phyloP scores from a whole-genome alignment of 2,329 filamentous ascomycete species.

The Ascochyta lentis region DNA sequence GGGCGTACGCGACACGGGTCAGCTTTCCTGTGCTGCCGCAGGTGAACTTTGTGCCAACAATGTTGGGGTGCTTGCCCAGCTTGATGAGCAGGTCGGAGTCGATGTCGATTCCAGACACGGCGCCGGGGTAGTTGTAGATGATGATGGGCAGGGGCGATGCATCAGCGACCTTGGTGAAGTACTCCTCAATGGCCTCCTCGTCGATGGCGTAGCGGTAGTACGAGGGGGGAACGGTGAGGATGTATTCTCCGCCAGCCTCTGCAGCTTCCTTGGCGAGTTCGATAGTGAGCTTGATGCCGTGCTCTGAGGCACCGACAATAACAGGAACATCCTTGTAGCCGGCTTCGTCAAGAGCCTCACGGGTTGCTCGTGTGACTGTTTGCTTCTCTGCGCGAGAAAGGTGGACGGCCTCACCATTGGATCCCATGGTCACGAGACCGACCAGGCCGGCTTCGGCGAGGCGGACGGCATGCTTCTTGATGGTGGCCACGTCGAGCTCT shows the following conservation, averaged over 20 bases:
- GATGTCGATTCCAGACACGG: slow-evolving; percentile 86
- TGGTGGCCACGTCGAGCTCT: slow-evolving; percentile 79
- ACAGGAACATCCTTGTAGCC: slow-evolving; percentile 79
- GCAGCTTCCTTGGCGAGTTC: slow-evolving; percentile 72
- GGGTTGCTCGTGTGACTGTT: slow-evolving; percentile 76
- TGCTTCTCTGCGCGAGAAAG: slow-evolving; percentile 79
- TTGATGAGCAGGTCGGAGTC: slow-evolving; percentile 85
- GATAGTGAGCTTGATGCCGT: slow-evolving; percentile 81
- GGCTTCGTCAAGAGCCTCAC: slow-evolving; percentile 81
- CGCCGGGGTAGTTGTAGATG: slow-evolving; percentile 90
- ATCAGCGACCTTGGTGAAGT: slow-evolving; percentile 78
- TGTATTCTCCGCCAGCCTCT: slow-evolving; percentile 78
- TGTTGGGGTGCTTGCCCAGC: slow-evolving; percentile 80
- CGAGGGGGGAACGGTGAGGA: slow-evolving; percentile 78
- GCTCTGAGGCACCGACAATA: slow-evolving; percentile 81
- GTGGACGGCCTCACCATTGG: slow-evolving; percentile 89
- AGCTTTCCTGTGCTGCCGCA: slow-evolving; percentile 91
- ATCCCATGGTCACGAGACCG: slow-evolving; percentile 86
- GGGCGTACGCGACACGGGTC: slow-evolving; percentile 77
- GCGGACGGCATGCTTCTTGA: slow-evolving; percentile 81
- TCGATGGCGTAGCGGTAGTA: slow-evolving; percentile 83
- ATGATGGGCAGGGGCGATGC: slow-evolving; percentile 77
- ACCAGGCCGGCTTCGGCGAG: slow-evolving; percentile 79
- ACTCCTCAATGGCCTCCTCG: slow-evolving; percentile 74
- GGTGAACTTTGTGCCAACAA: slow-evolving; percentile 89